Conservation (phyloP, 2,329 filamentous ascomycete genomes). For the Colletotrichum truncatum region DNA sequence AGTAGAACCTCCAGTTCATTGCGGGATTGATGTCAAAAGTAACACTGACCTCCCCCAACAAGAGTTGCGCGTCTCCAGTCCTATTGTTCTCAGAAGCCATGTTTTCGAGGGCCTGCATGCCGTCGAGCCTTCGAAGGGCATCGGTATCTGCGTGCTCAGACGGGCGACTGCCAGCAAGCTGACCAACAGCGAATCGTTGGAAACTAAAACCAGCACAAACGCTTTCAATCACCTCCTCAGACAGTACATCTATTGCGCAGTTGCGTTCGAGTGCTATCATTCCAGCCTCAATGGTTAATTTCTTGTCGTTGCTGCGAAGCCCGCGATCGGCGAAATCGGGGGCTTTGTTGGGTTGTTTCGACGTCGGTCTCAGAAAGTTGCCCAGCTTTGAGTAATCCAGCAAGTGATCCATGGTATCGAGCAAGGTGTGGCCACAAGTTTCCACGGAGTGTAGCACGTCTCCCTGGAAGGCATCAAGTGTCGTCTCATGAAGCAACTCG, state of each 20-base stretch:
- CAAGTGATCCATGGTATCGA: constrained; percentile 59
- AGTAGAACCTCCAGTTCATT: constrained; percentile 60
- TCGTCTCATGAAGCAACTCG: constrained; percentile 63
- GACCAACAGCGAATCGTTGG: constrained; percentile 32
- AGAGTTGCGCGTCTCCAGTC: not conserved
- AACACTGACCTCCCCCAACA: constrained; percentile 46
- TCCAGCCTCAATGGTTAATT: constrained; percentile 23
- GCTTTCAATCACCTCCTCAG: constrained; percentile 50
- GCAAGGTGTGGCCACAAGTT: constrained; percentile 52
- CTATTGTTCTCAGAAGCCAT: constrained; percentile 12
- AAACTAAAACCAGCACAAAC: constrained; percentile 47
- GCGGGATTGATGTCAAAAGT: constrained; percentile 58
- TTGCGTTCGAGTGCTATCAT: constrained; percentile 35
- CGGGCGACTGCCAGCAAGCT: not conserved
- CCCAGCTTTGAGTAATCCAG: constrained; percentile 54
- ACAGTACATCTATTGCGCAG: constrained; percentile 42
- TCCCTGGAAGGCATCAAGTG: constrained; percentile 51
- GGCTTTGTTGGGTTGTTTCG: not conserved
- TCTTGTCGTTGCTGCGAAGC: constrained; percentile 7
- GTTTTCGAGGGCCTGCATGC: constrained; percentile 31
- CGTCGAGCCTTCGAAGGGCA: constrained; percentile 24
- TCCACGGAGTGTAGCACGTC: constrained; percentile 54
- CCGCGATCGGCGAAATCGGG: constrained; percentile 15
- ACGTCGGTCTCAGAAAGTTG: constrained; percentile 34
- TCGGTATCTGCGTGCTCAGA: constrained; percentile 15